Base-by-base conservation (phyloP, 2,329 filamentous ascomycete genomes). In the Colletotrichum tropicicola region DNA sequence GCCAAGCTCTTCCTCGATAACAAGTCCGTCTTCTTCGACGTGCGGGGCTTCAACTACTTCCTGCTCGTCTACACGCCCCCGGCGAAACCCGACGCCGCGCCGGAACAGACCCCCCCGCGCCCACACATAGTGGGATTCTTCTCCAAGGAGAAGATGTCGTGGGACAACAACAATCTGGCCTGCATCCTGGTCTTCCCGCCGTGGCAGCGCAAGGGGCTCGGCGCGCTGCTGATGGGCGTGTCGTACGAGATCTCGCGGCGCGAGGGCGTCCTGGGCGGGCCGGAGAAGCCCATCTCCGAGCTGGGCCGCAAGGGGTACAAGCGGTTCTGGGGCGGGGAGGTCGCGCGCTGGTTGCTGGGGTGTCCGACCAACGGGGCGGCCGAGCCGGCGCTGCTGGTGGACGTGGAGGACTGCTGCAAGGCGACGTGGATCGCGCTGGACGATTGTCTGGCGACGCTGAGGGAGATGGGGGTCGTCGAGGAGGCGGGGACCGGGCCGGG, bases 11-110 rank as follows among this genome's bases (percentile, higher is more conserved):
- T 98, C 78, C 91, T 99, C 69, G 94, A 98, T 78, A 97, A 97
- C 74, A 99, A 99, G 75, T 97, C 93, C 7, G 94, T 99, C 70
- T 98, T 98, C 80, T 99, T 97, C 82, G 96, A 99, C 74, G 94
- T 98, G 47, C 89, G 90, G 5, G 93, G 92, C 54, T 99, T 99
- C 80, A 90, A 97, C 70, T 99, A 97, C 83, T 98, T 97, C 76
- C 87, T 97, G 5, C 89, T 98, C 56, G 91, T 96, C 45, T 91
- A 94, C 73, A 91, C 89, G 8, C 82, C 87, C n/a, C 70, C 84
- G 83, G 69, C 69, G 9, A 71, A 67, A 30, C 68, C 71, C 10
- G 25, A 48, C 56, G 15, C 9, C 53, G 47, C 61, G 32, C 39
- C 67, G 13, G 59, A 68, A 12, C 45, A 43, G 2, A 65, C 32